These are phyloP conservation scores for Zygosaccharomyces sapae DNA, from an alignment of 1,139 yeast genomes.

Conservation along the genomic window DNA sequence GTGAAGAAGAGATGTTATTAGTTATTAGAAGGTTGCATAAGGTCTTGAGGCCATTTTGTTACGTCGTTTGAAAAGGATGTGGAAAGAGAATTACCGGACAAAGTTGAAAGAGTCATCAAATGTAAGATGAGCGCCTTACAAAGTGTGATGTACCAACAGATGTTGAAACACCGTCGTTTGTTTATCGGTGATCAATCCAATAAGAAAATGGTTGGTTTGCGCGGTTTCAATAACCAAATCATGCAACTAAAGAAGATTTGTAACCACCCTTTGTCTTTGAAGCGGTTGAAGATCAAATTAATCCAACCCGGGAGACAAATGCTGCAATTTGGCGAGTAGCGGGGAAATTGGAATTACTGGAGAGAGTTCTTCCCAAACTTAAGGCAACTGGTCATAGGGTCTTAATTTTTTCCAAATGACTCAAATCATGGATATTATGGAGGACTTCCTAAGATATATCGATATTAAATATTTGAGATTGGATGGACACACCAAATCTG, in stretches of 20 bases:
- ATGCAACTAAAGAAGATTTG: slow-evolving; percentile 97
- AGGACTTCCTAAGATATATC: slow-evolving; percentile 65
- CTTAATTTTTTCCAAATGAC: slow-evolving; percentile 85
- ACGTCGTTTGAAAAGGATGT: slow-evolving; percentile 96
- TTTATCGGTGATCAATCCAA: slow-evolving; percentile 51
- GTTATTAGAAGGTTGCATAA: slow-evolving; percentile 94
- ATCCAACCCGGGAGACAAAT: slow-evolving; percentile 67
- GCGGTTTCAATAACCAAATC: slow-evolving; percentile 84
- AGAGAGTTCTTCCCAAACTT: slow-evolving; percentile 69
- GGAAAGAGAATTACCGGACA: slow-evolving; percentile 92
- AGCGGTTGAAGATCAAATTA: slow-evolving; percentile 83
- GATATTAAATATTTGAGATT: slow-evolving; percentile 68
- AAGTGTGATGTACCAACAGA: slow-evolving; percentile 69
- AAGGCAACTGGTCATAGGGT: slow-evolving; percentile 74
- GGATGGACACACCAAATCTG: slow-evolving; percentile 81
- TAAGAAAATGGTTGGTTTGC: slow-evolving; percentile 54
- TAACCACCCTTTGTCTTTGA: slow-evolving; percentile 99
- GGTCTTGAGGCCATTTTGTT: slow-evolving; percentile 90
- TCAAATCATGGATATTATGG: slow-evolving; percentile 86
- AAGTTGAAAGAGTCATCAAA: slow-evolving; percentile 90
- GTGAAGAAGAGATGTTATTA: slow-evolving; percentile 91
- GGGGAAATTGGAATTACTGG: slow-evolving; percentile 76
- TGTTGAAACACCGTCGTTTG: slow-evolving; percentile 65
- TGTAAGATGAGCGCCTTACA: slow-evolving; percentile 92
- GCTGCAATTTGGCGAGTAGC: slow-evolving; percentile 65